A percentile compares a stretch with the other conserved stretches of the same genome.
Evolutionary conservation across 441 rosid genomes (phyloP).

Genomic region (Biscutella laevigata): DNA sequence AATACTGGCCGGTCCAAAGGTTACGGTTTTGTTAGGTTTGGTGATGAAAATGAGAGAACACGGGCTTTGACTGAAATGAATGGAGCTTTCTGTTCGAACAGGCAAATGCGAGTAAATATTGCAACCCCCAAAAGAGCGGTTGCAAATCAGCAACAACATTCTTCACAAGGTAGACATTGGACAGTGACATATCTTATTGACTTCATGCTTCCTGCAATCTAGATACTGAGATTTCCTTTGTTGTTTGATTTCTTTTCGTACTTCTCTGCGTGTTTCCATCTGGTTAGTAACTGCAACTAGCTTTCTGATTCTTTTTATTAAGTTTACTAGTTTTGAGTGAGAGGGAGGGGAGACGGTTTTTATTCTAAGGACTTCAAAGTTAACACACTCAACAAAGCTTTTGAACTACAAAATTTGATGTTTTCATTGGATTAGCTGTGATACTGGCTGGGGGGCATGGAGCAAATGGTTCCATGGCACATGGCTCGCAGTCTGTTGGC

Average conservation of each 20-base stretch:
- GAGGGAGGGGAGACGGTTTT: not conserved
- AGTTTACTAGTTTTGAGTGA: not conserved
- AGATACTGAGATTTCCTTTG: too few species aligned
- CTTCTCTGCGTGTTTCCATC: not conserved
- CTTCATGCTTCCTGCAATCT: constrained; percentile 1
- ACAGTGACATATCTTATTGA: not conserved
- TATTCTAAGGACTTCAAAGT: not conserved
- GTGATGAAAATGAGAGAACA: constrained; percentile 61
- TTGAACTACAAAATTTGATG: constrained; percentile 11
- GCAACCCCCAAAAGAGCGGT: constrained; percentile 92
- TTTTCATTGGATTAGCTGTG: constrained; percentile 42
- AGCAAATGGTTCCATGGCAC: constrained; percentile 48
- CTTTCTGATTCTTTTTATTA: not conserved
- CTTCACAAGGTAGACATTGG: constrained; percentile 64
- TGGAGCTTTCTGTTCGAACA: constrained; percentile 56
- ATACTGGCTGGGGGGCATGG: constrained; percentile 78
- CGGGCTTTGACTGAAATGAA: constrained; percentile 67
- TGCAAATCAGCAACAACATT: constrained; percentile 69
- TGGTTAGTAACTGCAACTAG: constrained; percentile 28
- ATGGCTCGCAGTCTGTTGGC: constrained; percentile 59
- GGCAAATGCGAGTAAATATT: constrained; percentile 88
- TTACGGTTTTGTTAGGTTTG: constrained; percentile 68
- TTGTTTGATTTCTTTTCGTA: not conserved
- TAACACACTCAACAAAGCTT: not conserved
- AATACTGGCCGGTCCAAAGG: constrained; percentile 71